A percentile compares a stretch with the other conserved stretches of the same genome.
Conservation (phyloP, 2,329 filamentous ascomycete genomes). For the Penicillium capsulatum region DNA sequence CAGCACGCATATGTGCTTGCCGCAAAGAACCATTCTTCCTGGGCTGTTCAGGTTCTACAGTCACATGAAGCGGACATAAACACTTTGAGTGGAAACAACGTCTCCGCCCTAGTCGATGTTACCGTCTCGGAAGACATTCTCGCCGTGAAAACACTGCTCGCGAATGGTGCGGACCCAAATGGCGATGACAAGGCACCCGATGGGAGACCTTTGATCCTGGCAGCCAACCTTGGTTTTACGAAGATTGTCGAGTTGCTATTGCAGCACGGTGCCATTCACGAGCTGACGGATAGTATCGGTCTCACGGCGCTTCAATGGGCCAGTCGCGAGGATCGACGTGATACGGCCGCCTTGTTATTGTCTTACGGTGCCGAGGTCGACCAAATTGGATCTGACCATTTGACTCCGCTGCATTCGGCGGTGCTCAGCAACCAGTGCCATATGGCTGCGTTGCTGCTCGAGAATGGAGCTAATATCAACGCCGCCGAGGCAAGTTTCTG, state of each 20-base stretch:
- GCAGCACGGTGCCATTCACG: conserved; percentile 1
- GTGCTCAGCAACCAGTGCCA: not conserved
- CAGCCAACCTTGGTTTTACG: conserved; percentile 8
- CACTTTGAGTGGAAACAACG: not conserved
- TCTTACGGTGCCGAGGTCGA: conserved; percentile 7
- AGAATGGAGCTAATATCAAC: conserved; percentile 19
- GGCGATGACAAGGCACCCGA: not conserved
- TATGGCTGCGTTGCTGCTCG: conserved; percentile 18
- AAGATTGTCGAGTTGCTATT: conserved; percentile 10
- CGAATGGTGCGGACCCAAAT: conserved; percentile 19
- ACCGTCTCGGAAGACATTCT: conserved; percentile 7
- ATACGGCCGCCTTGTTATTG: conserved; percentile 1
- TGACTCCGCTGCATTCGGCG: conserved; percentile 8
- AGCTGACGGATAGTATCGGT: not conserved
- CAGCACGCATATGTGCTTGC: conserved; percentile 11
- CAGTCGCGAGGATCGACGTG: not conserved
- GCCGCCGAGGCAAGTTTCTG: conserved; percentile 2
- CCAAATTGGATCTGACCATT: not conserved
- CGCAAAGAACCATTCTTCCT: conserved; percentile 8
- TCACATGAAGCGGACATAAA: conserved; percentile 19
- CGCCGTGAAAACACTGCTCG: conserved; percentile 15
- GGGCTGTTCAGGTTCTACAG: conserved; percentile 14
- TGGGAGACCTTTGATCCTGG: conserved; percentile 10
- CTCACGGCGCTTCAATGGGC: conserved; percentile 10
- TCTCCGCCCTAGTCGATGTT: conserved; percentile 11